Evolutionary conservation across 345 rosid genomes (phyloP), one percentile per base, ranked within the genome.

Genomic region (Sonneratia caseolaris): DNA sequence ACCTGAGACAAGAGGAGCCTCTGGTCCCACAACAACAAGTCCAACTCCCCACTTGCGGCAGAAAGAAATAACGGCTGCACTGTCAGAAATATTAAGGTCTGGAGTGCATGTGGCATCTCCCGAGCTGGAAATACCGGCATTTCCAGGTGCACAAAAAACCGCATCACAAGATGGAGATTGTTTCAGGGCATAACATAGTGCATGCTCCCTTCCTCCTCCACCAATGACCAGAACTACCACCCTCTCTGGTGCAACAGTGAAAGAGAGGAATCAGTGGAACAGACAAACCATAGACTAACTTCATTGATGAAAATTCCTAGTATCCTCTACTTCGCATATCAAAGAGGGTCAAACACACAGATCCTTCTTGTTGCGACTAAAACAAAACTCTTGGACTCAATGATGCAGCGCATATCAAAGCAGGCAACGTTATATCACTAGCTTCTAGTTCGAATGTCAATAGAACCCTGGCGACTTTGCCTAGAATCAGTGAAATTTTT

Each of bases 171-270:
- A 84, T 7, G 88, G 84, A 61, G 98, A 91, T 55, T 86, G 90
- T 70, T 83, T 80, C 85, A 94, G 79, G 21, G 97, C 95, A 71
- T 86, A 83, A 81, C 96, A 94, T 66, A 94, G 92, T 0, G 98
- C 92, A 72, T 94, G 96, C 61, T 94, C 98, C 82, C 97, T 87
- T 27, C 97, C 98, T 74, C 98, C 97, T 76, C 96, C 97, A 67
- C 98, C 98, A 68, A 94, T 87, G 67, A 93, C 97, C n/a, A 91
- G 84, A 71, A 89, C 97, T 70, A 75, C 81, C 73, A 85, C 89
- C 72, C 86, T 81, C 79, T 86, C 91, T 62, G 73, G 87, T 82
- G 84, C 84, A 80, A 64, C 40, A 59, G 24, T 65, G 53, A 14
- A 56, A 71, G 70, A 7, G 65, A 27, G n/a, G 65, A 71, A 65